Base-by-base conservation (phyloP, 208 protist genomes). In the Crithidia fasciculata region DNA sequence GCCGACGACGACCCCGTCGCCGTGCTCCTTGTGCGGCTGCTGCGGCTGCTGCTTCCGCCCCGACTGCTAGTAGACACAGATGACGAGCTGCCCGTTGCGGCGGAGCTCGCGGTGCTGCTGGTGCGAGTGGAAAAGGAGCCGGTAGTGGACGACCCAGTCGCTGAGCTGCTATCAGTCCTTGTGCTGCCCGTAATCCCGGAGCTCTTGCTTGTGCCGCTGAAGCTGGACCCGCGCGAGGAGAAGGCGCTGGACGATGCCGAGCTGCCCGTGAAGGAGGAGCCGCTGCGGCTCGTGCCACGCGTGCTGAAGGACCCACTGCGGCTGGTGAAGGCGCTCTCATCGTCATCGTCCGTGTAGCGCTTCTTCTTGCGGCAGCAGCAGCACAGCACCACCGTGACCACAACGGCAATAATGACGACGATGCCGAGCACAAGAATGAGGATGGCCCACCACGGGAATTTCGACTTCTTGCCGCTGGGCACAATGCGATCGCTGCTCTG, bases 311-410 rank as follows among this genome's bases (percentile, higher is more conserved):
- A 76, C 53, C 56, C 44, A 52, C 45, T 75, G 52, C 60, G 62
- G 50, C 39, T 49, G 19, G 49, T 54, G 15, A 62, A 43, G 52
- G 52, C 4, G 40, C 64, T 69, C 36, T 57, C 54, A 28, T 72
- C 67, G 12, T 77, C 53, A 37, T 57, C 64, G 64, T 69, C 64
- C 15, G 28, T 49, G 64, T 50, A 57, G 49, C n/a, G 45, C 64
- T 69, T 57, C 64, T 69, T 69, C 52, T 69, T 69, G 8, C n/a
- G 5, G 64, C 64, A 59, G 52, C 64, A 69, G 64, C 64, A 69
- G 64, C 64, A 69, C 52, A 59, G 15, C 10, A 59, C 64, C 10
- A 69, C 40, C 15, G 18, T 39, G 52, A 69, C 0, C 39, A 69
- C 64, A 8, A 69, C 52, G 15, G 50, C 64, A 45, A 69, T 59